A percentile compares a stretch with the other conserved stretches of the same genome.
phyloP scores from a whole-genome alignment of 768 basidiomycete species.

The Mycena galericulata region DNA sequence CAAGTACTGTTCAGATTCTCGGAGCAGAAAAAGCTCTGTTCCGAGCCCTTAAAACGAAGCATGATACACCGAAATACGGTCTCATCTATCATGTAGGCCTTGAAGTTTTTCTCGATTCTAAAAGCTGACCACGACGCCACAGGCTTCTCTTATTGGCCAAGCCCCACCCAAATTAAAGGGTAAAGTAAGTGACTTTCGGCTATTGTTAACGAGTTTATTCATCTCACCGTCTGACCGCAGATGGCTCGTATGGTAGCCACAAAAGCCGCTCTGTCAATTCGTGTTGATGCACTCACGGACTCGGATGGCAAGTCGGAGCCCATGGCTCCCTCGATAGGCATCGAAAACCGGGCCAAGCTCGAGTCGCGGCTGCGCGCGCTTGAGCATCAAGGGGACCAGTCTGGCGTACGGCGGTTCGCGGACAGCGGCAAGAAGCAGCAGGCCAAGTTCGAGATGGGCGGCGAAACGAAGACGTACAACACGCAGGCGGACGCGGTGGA shows the following conservation, averaged over 20 bases:
- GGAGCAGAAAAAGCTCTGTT: slow-evolving; percentile 99
- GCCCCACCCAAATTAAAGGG: slow-evolving; percentile 98
- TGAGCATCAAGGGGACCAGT: slow-evolving; percentile 83
- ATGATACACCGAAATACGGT: slow-evolving; percentile 99
- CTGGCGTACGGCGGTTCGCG: slow-evolving; percentile 75
- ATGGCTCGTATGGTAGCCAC: slow-evolving; percentile 99
- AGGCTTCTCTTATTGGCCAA: slow-evolving; percentile 97
- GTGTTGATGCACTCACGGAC: slow-evolving; percentile 96
- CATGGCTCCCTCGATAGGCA: slow-evolving; percentile 85
- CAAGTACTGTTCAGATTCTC: slow-evolving; percentile 97
- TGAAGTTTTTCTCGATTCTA: neutral
- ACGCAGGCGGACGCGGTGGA: slow-evolving; percentile 84
- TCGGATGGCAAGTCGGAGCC: slow-evolving; percentile 90
- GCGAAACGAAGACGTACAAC: slow-evolving; percentile 88
- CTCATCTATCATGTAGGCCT: slow-evolving; percentile 93
- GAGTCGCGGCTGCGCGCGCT: slow-evolving; percentile 93
- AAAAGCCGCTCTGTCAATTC: slow-evolving; percentile 96
- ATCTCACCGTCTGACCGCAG: slow-evolving; percentile 49
- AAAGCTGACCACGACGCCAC: slow-evolving; percentile 20
- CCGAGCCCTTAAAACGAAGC: slow-evolving; percentile 97
- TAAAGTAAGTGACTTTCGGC: slow-evolving; percentile 65
- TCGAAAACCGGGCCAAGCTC: slow-evolving; percentile 95
- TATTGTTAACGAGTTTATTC: neutral
- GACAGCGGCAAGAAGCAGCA: slow-evolving; percentile 80
- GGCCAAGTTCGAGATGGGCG: slow-evolving; percentile 83